Evolutionary conservation across 805 yeast species (phyloP).

Genomic region (Candida saitoana): DNA sequence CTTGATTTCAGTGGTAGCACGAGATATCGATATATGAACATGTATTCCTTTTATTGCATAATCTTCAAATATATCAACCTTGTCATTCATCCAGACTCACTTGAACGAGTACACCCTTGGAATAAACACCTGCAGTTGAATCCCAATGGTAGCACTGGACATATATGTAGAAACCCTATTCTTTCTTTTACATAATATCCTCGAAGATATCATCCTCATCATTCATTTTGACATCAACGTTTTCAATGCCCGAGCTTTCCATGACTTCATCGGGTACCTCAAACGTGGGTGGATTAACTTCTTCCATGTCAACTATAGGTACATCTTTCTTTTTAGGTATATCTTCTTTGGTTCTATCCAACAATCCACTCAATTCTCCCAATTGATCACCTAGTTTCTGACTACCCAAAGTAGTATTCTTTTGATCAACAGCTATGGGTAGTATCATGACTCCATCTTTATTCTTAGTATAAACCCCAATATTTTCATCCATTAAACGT

Average conservation of each 20-base stretch:
- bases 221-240: not conserved
- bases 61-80: no score
- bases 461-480: conserved; percentile 43
- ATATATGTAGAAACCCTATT: no score
- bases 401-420: conserved; percentile 64
- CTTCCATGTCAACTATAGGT: not conserved
- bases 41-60: no score
- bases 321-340: not conserved
- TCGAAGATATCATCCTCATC: conserved; percentile 9
- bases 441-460: conserved; percentile 49
- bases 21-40: no score
- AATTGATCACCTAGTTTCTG: conserved; percentile 52
- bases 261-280: conserved; percentile 4
- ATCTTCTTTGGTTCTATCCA: conserved; percentile 10
- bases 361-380: conserved; percentile 12
- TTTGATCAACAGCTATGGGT: conserved; percentile 65
- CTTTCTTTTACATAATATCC: conserved; percentile 2
- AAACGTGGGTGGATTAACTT: not conserved
- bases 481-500: conserved; percentile 56
- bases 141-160: no score
- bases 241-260: conserved; percentile 2
- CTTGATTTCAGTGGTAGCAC: no score
- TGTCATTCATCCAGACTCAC: no score
- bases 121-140: no score
- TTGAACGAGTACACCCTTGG: no score